Conservation (phyloP, 1,139 yeast genomes). For the Kluyveromyces sp. region DNA sequence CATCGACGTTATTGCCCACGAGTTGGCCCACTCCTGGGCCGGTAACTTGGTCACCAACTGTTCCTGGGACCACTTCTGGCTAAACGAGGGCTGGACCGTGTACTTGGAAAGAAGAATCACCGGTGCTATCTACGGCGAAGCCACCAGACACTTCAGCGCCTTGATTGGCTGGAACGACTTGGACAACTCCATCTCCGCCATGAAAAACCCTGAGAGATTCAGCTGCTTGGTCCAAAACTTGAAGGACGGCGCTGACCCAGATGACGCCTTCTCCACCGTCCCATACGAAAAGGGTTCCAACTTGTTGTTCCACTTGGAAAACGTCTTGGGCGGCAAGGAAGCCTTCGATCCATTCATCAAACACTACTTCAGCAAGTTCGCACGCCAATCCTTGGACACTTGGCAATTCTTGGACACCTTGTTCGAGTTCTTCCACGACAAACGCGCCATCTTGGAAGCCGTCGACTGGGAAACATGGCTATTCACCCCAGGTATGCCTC, state of each 20-base stretch:
- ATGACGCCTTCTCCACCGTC: constrained; percentile 78
- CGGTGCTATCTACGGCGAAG: constrained; percentile 70
- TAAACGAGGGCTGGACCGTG: constrained; percentile 96
- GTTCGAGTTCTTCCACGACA: constrained; percentile 44
- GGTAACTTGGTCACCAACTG: constrained; percentile 86
- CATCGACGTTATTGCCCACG: constrained; percentile 86
- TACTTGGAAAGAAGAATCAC: constrained; percentile 79
- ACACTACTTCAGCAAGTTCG: constrained; percentile 62
- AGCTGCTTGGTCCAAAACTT: constrained; percentile 65
- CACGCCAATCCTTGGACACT: constrained; percentile 67
- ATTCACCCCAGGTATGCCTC: constrained; percentile 78
- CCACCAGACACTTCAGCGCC: constrained; percentile 70
- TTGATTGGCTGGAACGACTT: constrained; percentile 86
- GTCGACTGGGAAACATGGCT: constrained; percentile 87
- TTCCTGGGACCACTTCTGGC: constrained; percentile 92
- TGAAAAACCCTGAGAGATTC: constrained; percentile 48
- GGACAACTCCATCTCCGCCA: constrained; percentile 52
- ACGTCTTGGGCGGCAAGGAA: constrained; percentile 49
- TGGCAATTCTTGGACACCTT: constrained; percentile 72
- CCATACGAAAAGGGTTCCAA: constrained; percentile 91
- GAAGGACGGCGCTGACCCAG: constrained; percentile 66
- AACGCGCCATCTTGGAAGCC: constrained; percentile 39
- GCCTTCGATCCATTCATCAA: constrained; percentile 75
- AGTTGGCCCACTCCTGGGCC: constrained; percentile 87
- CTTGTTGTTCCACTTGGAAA: constrained; percentile 66